These are phyloP conservation scores for Luzula sylvatica DNA, from an alignment of 176 grass and related monocot species.

Conservation along the genomic window DNA sequence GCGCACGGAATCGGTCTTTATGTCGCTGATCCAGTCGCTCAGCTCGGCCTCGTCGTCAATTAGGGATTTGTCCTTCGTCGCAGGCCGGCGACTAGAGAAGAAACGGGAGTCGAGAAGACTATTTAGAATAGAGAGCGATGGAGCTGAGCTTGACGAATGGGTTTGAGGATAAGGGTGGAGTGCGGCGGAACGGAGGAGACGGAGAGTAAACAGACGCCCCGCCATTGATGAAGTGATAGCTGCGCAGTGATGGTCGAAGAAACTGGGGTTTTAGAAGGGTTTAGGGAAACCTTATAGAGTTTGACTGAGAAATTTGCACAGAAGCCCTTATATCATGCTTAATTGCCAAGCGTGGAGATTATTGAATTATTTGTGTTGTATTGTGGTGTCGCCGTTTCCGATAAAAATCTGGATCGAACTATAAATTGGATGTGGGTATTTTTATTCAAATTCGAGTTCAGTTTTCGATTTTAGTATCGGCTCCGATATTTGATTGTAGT, in stretches of 20 bases:
- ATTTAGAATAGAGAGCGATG: not conserved
- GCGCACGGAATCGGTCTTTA: slow-evolving; percentile 52
- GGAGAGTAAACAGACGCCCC: slow-evolving; percentile 16
- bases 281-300: too few species aligned
- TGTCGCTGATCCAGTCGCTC: slow-evolving; percentile 69
- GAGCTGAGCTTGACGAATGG: not conserved
- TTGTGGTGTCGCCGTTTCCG: too few species aligned
- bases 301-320: too few species aligned
- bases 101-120: slow-evolving; percentile 14
- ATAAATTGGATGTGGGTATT: too few species aligned
- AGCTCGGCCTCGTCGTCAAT: slow-evolving; percentile 78
- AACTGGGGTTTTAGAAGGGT: slow-evolving; percentile 38
- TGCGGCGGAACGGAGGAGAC: slow-evolving; percentile 15
- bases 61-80: slow-evolving; percentile 45
- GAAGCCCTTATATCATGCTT: too few species aligned
- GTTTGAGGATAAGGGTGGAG: slow-evolving; percentile 21
- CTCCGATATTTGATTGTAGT: too few species aligned
- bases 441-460: too few species aligned
- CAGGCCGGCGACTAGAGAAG: slow-evolving; percentile 33
- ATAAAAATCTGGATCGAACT: too few species aligned
- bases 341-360: too few species aligned
- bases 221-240: too few species aligned
- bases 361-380: too few species aligned
- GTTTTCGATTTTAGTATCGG: too few species aligned
- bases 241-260: not conserved